phyloP scores from a whole-genome alignment of 2,329 filamentous ascomycete genomes.

The Lachnellula willkommii region DNA sequence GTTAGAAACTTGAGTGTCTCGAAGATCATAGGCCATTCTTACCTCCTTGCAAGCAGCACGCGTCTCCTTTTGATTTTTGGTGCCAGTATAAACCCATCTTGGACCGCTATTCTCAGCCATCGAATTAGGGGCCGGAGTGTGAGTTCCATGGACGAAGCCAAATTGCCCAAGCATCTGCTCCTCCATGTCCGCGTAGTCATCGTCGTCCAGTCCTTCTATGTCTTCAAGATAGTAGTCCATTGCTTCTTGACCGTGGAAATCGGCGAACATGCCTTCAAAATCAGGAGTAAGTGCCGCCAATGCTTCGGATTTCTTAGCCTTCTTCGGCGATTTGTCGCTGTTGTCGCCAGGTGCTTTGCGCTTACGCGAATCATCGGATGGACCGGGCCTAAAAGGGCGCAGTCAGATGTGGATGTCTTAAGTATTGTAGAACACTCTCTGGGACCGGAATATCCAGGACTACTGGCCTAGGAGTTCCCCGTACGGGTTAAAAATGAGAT shows the following conservation, averaged over 20 bases:
- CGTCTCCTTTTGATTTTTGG: conserved; percentile 12
- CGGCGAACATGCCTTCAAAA: background rate
- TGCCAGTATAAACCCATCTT: conserved; percentile 16
- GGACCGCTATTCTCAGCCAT: background rate
- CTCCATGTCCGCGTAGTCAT: background rate
- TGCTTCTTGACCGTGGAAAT: background rate
- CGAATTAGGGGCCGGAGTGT: conserved; percentile 1
- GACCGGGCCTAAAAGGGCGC: background rate
- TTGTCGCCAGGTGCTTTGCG: background rate
- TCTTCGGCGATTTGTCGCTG: background rate
- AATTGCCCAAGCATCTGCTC: background rate
- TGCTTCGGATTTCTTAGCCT: background rate
- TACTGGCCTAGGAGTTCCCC: too few species aligned
- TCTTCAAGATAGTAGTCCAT: background rate
- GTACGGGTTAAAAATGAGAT: too few species aligned
- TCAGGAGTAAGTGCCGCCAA: background rate
- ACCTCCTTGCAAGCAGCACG: conserved; percentile 17
- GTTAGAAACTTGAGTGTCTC: background rate
- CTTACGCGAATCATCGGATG: background rate
- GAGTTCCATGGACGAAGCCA: conserved; percentile 7
- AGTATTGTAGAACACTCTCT: background rate
- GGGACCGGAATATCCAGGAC: background rate
- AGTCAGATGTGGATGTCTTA: background rate
- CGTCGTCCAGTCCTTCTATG: background rate
- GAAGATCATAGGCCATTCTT: background rate